Percentiles rank a stretch among this genome's conserved stretches.
Evolutionary conservation across 2,329 filamentous ascomycete genomes (phyloP).

Genomic region (Cladosporium sp.): DNA sequence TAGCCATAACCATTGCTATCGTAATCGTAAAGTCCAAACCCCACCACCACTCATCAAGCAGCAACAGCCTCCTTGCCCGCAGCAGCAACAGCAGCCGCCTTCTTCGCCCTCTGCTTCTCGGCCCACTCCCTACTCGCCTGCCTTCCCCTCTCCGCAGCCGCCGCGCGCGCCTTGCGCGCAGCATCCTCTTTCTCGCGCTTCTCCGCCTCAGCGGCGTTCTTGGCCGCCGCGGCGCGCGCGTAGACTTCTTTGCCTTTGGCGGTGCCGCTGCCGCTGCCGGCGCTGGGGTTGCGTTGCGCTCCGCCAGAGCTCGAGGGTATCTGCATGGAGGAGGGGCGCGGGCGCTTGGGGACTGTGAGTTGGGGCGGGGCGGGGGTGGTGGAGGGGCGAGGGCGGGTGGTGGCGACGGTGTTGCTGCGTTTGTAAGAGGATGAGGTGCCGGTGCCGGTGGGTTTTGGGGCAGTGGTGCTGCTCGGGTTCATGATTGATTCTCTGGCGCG

Average conservation of each 20-base stretch:
- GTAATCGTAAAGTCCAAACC: not conserved
- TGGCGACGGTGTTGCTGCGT: slow-evolving; percentile 22
- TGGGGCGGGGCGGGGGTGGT: slow-evolving; percentile 1
- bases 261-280: slow-evolving; percentile 24
- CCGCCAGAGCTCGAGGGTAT: slow-evolving; percentile 10
- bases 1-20: not conserved
- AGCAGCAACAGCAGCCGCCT: slow-evolving; percentile 13
- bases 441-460: not conserved
- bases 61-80: not conserved
- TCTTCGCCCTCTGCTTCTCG: slow-evolving; percentile 38
- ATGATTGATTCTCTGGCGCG: slow-evolving; percentile 38
- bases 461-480: slow-evolving; percentile 8
- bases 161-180: slow-evolving; percentile 39
- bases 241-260: slow-evolving; percentile 42
- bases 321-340: slow-evolving; percentile 11
- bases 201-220: slow-evolving; percentile 35
- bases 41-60: not conserved
- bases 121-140: slow-evolving; percentile 44
- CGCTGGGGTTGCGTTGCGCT: slow-evolving; percentile 12
- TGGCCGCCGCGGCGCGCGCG: slow-evolving; percentile 37
- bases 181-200: slow-evolving; percentile 43
- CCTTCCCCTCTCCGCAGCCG: slow-evolving; percentile 41
- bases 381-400: slow-evolving; percentile 13
- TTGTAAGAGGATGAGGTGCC: slow-evolving; percentile 9
- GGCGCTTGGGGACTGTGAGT: slow-evolving; percentile 11